phyloP scores from a whole-genome alignment of 768 basidiomycete genomes.

The Sporobolomyces pararoseus region DNA sequence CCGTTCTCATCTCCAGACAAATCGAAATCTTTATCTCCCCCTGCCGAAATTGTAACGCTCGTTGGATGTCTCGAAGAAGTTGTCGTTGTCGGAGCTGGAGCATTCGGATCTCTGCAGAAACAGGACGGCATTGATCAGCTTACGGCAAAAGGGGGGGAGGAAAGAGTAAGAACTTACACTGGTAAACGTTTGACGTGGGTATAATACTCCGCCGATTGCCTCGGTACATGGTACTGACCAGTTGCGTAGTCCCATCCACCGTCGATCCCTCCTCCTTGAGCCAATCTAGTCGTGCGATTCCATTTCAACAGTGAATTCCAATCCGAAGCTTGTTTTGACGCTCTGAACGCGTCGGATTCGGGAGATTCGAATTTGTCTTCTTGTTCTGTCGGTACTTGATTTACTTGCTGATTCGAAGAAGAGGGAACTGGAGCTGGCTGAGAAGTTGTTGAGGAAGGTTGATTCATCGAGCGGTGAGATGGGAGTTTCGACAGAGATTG shows the following conservation, averaged over 20 bases:
- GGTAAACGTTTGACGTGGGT: background rate
- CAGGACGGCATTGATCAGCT: no score
- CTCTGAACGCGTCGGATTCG: conserved; percentile 1
- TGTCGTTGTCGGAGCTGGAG: background rate
- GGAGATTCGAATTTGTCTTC: background rate
- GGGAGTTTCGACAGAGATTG: background rate
- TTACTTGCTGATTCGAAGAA: background rate
- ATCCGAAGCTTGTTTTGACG: background rate
- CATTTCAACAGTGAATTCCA: background rate
- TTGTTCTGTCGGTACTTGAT: background rate
- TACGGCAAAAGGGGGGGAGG: background rate
- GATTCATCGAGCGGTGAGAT: background rate
- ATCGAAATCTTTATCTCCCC: background rate
- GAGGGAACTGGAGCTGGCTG: background rate
- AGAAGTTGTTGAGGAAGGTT: background rate
- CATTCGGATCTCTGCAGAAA: background rate
- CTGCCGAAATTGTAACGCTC: background rate
- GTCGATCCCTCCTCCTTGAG: background rate
- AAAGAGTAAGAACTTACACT: background rate
- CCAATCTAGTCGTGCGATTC: background rate
- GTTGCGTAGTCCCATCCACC: conserved; percentile 12
- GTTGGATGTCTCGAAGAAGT: background rate
- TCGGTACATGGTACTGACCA: conserved; percentile 1
- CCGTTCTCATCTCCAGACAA: conserved; percentile 2
- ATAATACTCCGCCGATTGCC: background rate